A percentile compares a stretch with the other conserved stretches of the same genome.
phyloP scores from a whole-genome alignment of 257 asterid genomes.

The Agastache rugosa region DNA sequence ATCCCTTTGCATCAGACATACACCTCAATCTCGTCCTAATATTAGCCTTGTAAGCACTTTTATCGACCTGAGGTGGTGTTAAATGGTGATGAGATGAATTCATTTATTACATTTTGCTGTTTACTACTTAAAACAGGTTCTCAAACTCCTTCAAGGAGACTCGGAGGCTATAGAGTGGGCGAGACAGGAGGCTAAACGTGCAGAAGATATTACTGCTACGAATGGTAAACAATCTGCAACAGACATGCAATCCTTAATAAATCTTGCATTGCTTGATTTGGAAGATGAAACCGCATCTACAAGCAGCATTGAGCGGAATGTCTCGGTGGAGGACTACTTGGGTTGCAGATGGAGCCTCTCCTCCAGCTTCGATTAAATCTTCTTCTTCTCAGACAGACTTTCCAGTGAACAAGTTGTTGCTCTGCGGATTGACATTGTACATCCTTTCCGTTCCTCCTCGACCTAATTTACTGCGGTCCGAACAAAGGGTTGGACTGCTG shows the following conservation, averaged over 20 bases:
- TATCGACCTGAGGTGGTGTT: neutral
- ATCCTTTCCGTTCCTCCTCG: constrained; percentile 48
- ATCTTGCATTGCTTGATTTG: constrained; percentile 69
- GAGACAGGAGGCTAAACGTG: constrained; percentile 45
- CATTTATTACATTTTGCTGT: constrained; percentile 12
- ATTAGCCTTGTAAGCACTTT: constrained; percentile 55
- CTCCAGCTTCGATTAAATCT: constrained; percentile 59
- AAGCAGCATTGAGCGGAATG: constrained; percentile 62
- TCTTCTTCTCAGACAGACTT: neutral
- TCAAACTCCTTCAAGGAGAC: constrained; percentile 73
- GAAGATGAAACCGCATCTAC: constrained; percentile 66
- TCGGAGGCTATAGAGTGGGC: constrained; percentile 65
- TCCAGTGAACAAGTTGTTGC: neutral
- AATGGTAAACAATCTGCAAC: constrained; percentile 51
- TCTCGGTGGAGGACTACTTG: constrained; percentile 79
- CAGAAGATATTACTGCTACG: constrained; percentile 44
- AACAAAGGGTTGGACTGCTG: constrained; percentile 7
- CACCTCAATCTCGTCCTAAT: constrained; percentile 67
- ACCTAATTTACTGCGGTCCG: constrained; percentile 30
- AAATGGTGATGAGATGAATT: neutral
- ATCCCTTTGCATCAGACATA: constrained; percentile 67
- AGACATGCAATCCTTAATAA: constrained; percentile 69
- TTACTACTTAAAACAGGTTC: constrained; percentile 51
- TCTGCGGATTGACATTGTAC: constrained; percentile 31
- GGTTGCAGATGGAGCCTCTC: constrained; percentile 76